These are phyloP conservation scores for Thalassiosira livingstoniorum DNA, from an alignment of 352 stramenopile genomes.

Conservation along the genomic window DNA sequence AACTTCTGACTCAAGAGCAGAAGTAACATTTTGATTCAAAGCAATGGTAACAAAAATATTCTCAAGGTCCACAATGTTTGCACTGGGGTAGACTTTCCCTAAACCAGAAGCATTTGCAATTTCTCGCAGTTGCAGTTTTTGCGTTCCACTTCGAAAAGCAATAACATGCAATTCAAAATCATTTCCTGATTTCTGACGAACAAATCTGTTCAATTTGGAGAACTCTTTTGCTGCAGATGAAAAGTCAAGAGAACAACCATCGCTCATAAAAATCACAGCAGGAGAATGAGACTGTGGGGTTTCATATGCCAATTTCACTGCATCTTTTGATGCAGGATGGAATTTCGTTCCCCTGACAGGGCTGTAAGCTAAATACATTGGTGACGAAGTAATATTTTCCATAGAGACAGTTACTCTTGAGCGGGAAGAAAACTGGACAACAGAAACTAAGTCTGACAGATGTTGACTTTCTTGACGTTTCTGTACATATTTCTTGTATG, in stretches of 20 bases:
- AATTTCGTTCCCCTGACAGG: slow-evolving; percentile 57
- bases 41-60: slow-evolving; percentile 71
- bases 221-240: slow-evolving; percentile 55
- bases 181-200: slow-evolving; percentile 22
- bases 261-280: slow-evolving; percentile 76
- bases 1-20: slow-evolving; percentile 66
- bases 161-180: slow-evolving; percentile 73
- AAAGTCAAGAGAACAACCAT: slow-evolving; percentile 60
- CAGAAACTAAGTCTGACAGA: slow-evolving; percentile 68
- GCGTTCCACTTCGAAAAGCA: slow-evolving; percentile 57
- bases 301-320: slow-evolving; percentile 42
- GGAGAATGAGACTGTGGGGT: slow-evolving; percentile 61
- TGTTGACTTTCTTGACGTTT: slow-evolving; percentile 61
- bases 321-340: slow-evolving; percentile 52
- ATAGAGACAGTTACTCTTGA: slow-evolving; percentile 52
- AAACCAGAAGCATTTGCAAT: slow-evolving; percentile 60
- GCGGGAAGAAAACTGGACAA: slow-evolving; percentile 65
- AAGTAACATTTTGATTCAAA: slow-evolving; percentile 54
- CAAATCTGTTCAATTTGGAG: slow-evolving; percentile 43
- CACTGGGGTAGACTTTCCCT: slow-evolving; percentile 61
- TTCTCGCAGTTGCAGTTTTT: slow-evolving; percentile 53
- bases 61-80: slow-evolving; percentile 52
- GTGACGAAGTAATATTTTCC: slow-evolving; percentile 25
- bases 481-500: slow-evolving; percentile 64
- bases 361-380: slow-evolving; percentile 46